Evolutionary conservation across 2,329 filamentous ascomycete genomes (phyloP), one percentile per base, ranked within the genome.

Genomic region (Venturia asperata): DNA sequence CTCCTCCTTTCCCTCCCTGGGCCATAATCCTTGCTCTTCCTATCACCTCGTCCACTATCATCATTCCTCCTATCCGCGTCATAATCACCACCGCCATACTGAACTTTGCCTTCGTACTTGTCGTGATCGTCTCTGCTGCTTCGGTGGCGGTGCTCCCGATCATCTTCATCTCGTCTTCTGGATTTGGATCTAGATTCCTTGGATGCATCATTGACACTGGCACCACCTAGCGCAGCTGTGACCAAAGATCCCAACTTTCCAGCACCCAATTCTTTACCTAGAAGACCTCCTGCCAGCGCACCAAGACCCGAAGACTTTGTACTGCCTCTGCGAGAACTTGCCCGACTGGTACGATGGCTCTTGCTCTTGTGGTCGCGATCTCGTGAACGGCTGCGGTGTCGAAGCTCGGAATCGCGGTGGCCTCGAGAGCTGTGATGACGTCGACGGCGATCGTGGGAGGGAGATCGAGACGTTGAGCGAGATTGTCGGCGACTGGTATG

Each of bases 181-280:
- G 52, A 58, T 19, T 58, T 58, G 27, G 52, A 58, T 15, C 52
- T 58, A 15, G 52, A 24, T 34, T 37, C 30, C 17, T 58, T 58
- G 27, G 52, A 58, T 5, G 52, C 27, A 19, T 47, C 34, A 24
- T 63, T 47, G 41, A 43, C 61, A 49, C 61, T 49, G 30, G 45
- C 42, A 7, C 61, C 61, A 49, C 61, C 61, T 4, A 63, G 43
- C 34, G 45, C 61, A 17, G 61, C 61, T 27, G 41, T 49, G 17
- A 49, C 61, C 15, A 63, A 24, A 27, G 61, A 47, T 9, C 61
- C 61, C 41, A 63, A 17, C 41, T 63, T 63, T 24, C 61, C 61
- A 49, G 41, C 41, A 21, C 61, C 61, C 17, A 63, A 17, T 5
- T 63, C 41, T 17, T 63, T 63, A 24, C 61, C 61, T 24, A 63